Evolutionary conservation across 106 monocot genomes (phyloP).

Genomic region (Gastrodia elata): DNA sequence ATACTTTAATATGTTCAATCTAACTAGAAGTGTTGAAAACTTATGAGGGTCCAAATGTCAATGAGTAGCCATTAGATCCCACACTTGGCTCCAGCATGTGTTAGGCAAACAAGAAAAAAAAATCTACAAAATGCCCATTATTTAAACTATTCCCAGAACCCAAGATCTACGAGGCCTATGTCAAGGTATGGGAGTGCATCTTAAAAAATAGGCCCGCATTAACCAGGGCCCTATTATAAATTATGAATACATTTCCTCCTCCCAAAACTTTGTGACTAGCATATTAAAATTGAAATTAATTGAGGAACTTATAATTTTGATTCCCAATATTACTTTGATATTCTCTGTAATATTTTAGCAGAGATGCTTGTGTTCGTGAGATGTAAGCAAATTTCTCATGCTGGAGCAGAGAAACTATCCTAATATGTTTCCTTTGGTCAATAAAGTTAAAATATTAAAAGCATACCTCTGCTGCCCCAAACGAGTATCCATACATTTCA

Average conservation of each 20-base stretch:
- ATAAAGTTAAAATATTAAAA: not conserved
- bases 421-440: not conserved
- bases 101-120: not conserved
- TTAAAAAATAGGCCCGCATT: not conserved
- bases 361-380: no score
- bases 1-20: not conserved
- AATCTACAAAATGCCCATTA: not conserved
- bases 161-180: not conserved
- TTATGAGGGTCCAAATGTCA: no score
- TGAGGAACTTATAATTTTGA: no score
- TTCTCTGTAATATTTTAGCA: no score
- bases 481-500: conserved; percentile 99
- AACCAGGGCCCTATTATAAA: not conserved
- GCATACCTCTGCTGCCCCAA: conserved; percentile 91
- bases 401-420: not conserved
- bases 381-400: not conserved
- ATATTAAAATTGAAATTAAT: not conserved
- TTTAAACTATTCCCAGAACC: not conserved
- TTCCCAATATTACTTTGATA: no score
- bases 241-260: not conserved
- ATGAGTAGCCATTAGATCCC: not conserved
- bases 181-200: not conserved
- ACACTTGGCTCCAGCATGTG: not conserved
- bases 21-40: not conserved
- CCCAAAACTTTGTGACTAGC: not conserved